phyloP scores from a whole-genome alignment of 208 protist genomes.

The Crithidia fasciculata region DNA sequence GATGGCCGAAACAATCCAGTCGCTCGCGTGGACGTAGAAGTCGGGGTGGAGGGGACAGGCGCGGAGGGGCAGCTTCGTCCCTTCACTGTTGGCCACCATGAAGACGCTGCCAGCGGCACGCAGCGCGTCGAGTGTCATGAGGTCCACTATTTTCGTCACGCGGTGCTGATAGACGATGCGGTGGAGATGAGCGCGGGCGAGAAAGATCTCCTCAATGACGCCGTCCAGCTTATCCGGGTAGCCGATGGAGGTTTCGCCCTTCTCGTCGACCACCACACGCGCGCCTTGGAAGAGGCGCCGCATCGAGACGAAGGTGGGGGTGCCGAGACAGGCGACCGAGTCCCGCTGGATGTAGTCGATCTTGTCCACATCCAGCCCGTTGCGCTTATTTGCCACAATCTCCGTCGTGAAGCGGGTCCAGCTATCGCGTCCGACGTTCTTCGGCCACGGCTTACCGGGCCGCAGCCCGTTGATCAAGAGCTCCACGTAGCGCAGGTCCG shows the following conservation, averaged over 20 bases:
- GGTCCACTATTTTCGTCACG: constrained; percentile 80
- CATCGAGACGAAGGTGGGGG: constrained; percentile 38
- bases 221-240: constrained; percentile 87
- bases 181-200: constrained; percentile 80
- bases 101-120: constrained; percentile 64
- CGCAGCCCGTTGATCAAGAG: constrained; percentile 82
- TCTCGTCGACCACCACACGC: constrained; percentile 44
- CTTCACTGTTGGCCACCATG: constrained; percentile 29
- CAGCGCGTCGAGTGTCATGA: constrained; percentile 92
- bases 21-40: constrained; percentile 57
- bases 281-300: constrained; percentile 67
- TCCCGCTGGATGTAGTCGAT: constrained; percentile 96
- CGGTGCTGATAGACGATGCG: constrained; percentile 92
- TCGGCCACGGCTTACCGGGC: constrained; percentile 46
- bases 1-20: constrained; percentile 75
- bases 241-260: constrained; percentile 84
- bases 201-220: constrained; percentile 93
- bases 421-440: constrained; percentile 43
- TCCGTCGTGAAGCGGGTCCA: constrained; percentile 91
- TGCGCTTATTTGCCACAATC: constrained; percentile 94
- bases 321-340: constrained; percentile 56
- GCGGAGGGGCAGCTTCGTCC: constrained; percentile 36
- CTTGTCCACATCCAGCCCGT: constrained; percentile 96
- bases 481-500: constrained; percentile 70
- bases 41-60: constrained; percentile 52